These are phyloP conservation scores for Tothia fuscella DNA, from an alignment of 2,329 filamentous ascomycete species.

Conservation along the genomic window DNA sequence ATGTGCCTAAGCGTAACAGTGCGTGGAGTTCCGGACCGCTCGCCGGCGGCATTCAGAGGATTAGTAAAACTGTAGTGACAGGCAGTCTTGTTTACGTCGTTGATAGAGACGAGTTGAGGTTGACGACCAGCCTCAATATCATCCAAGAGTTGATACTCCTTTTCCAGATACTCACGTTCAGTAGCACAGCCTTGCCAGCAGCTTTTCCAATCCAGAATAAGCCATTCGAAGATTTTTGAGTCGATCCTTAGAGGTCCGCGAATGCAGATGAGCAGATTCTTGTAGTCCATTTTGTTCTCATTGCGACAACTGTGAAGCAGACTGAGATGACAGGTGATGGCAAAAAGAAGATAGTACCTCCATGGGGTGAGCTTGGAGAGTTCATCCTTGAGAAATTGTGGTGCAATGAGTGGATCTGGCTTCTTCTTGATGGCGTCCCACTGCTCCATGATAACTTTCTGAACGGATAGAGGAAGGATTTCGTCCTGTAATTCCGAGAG, in stretches of 20 bases:
- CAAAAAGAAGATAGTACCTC: slow-evolving; percentile 95
- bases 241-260: slow-evolving; percentile 96
- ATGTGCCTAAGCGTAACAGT: too few relatives aligned
- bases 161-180: slow-evolving; percentile 66
- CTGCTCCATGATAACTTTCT: slow-evolving; percentile 68
- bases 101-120: too few relatives aligned
- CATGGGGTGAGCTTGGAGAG: slow-evolving; percentile 89
- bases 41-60: too few relatives aligned
- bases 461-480: slow-evolving; percentile 73
- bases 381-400: slow-evolving; percentile 78
- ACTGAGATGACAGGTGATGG: slow-evolving; percentile 91
- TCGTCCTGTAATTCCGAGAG: slow-evolving; percentile 89
- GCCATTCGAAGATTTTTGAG: slow-evolving; percentile 85
- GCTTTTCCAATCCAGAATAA: slow-evolving; percentile 89
- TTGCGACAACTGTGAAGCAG: slow-evolving; percentile 82
- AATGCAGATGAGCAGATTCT: slow-evolving; percentile 92
- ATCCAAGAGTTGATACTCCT: slow-evolving; percentile 41
- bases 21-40: too few relatives aligned
- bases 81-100: too few relatives aligned
- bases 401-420: slow-evolving; percentile 51
- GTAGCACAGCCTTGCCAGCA: slow-evolving; percentile 96
- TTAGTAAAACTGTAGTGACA: too few relatives aligned
- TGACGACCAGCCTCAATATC: too few relatives aligned
- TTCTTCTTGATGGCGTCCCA: slow-evolving; percentile 38
- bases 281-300: slow-evolving; percentile 97